A percentile compares a stretch with the other conserved stretches of the same genome.
These are phyloP conservation scores for Noccaea bulbosa DNA, from an alignment of 345 rosid genomes.

Conservation along the genomic window DNA sequence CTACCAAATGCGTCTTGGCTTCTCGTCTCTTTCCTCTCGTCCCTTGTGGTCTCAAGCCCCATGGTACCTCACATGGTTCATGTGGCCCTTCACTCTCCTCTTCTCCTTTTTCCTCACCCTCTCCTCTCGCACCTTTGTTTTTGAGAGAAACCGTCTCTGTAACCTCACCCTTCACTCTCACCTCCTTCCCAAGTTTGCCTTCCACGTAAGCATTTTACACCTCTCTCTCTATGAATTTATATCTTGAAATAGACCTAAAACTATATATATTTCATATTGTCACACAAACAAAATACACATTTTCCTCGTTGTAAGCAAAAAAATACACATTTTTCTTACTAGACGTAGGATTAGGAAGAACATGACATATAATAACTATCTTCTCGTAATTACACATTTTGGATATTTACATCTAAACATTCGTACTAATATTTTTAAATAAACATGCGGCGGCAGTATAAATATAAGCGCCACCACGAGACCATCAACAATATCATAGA, in stretches of 20 bases:
- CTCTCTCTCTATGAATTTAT: not conserved
- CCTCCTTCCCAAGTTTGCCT: constrained; percentile 60
- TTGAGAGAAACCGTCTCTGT: constrained; percentile 56
- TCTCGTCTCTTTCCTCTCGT: constrained; percentile 58
- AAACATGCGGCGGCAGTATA: constrained; percentile 45
- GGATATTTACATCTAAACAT: constrained; percentile 9
- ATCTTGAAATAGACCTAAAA: not conserved
- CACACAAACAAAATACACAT: too few species aligned
- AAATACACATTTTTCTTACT: too few species aligned
- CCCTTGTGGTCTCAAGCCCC: constrained; percentile 48
- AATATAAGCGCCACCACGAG: constrained; percentile 42
- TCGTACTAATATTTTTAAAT: not conserved
- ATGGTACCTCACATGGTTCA: constrained; percentile 47
- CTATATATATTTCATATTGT: too few species aligned
- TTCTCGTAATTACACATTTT: not conserved
- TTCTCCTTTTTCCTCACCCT: constrained; percentile 43
- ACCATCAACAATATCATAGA: constrained; percentile 58
- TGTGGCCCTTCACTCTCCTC: constrained; percentile 63
- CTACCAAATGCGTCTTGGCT: constrained; percentile 61
- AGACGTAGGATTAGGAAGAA: not conserved
- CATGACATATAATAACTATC: not conserved
- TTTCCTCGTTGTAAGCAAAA: too few species aligned
- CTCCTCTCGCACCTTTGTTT: constrained; percentile 51
- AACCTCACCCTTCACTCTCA: constrained; percentile 61
- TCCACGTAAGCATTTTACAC: constrained; percentile 49